Evolutionary conservation across 2,329 filamentous ascomycete genomes (phyloP).

Genomic region (Arachnomyces sp.): DNA sequence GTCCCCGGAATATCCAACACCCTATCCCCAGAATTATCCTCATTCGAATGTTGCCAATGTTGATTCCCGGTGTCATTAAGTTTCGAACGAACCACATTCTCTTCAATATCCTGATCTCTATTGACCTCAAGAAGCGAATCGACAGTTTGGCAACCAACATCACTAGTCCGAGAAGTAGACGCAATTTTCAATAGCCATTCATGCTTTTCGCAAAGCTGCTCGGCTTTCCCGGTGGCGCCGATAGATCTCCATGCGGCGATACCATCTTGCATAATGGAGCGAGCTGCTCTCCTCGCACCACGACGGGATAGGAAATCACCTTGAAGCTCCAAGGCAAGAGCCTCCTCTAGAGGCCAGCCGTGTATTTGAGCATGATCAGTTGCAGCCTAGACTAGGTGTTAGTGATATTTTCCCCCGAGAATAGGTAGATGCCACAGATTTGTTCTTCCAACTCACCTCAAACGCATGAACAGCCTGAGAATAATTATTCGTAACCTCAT

Average conservation of each 20-base stretch:
- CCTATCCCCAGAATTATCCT: conserved; percentile 29
- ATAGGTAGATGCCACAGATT: not conserved
- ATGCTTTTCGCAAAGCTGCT: conserved; percentile 51
- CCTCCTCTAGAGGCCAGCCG: conserved; percentile 53
- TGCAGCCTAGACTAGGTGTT: conserved; percentile 45
- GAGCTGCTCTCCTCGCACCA: conserved; percentile 52
- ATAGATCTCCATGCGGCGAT: conserved; percentile 53
- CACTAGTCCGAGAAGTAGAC: conserved; percentile 43
- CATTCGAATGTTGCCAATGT: conserved; percentile 36
- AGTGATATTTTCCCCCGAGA: not conserved
- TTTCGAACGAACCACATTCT: conserved; percentile 21
- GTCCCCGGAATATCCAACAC: conserved; percentile 36
- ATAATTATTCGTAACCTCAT: conserved; percentile 42
- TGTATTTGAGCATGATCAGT: conserved; percentile 55
- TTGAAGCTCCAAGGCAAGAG: conserved; percentile 54
- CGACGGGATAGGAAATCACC: conserved; percentile 51
- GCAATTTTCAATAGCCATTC: conserved; percentile 54
- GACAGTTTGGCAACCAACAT: conserved; percentile 52
- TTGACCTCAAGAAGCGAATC: conserved; percentile 39
- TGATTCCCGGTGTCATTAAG: conserved; percentile 35
- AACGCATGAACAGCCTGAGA: conserved; percentile 37
- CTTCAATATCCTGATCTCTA: conserved; percentile 15
- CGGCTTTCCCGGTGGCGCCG: conserved; percentile 52
- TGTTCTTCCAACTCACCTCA: conserved; percentile 20
- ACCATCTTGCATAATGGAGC: conserved; percentile 50